A percentile compares a stretch with the other conserved stretches of the same genome.
phyloP scores from a whole-genome alignment of 2,329 filamentous ascomycete species.

The Colletotrichum liriopes region DNA sequence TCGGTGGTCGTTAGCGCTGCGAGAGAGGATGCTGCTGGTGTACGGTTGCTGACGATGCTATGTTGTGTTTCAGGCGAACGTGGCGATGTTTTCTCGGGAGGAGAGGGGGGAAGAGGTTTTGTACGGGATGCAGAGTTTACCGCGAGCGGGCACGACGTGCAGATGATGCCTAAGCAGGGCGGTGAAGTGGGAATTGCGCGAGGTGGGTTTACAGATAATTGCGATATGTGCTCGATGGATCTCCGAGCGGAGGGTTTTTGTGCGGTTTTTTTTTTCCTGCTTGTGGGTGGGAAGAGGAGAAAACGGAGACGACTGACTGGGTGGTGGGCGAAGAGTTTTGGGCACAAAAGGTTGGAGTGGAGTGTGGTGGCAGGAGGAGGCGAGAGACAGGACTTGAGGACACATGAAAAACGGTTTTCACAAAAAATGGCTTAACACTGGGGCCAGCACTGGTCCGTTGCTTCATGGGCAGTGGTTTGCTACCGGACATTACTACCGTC shows the following conservation, averaged over 20 bases:
- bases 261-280: constrained; percentile 20
- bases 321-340: constrained; percentile 21
- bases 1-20: constrained; percentile 35
- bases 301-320: constrained; percentile 7
- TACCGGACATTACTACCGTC: neutral
- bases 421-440: neutral
- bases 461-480: neutral
- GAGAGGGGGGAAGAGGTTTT: constrained; percentile 15
- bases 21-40: constrained; percentile 29
- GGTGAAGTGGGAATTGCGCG: constrained; percentile 14
- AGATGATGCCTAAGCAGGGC: constrained; percentile 27
- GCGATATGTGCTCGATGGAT: constrained; percentile 27
- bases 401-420: constrained; percentile 6
- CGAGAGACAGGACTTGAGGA: neutral
- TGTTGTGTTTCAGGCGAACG: constrained; percentile 5
- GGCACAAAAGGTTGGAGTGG: constrained; percentile 6
- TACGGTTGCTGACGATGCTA: constrained; percentile 13
- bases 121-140: constrained; percentile 15
- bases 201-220: constrained; percentile 12
- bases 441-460: neutral
- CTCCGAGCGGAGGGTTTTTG: constrained; percentile 28
- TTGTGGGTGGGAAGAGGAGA: constrained; percentile 23
- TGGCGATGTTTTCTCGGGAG: constrained; percentile 4
- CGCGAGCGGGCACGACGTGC: constrained; percentile 16
- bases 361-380: constrained; percentile 3